Conservation (phyloP, 129 eudicot genomes). For the Helianthus tuberosus region DNA sequence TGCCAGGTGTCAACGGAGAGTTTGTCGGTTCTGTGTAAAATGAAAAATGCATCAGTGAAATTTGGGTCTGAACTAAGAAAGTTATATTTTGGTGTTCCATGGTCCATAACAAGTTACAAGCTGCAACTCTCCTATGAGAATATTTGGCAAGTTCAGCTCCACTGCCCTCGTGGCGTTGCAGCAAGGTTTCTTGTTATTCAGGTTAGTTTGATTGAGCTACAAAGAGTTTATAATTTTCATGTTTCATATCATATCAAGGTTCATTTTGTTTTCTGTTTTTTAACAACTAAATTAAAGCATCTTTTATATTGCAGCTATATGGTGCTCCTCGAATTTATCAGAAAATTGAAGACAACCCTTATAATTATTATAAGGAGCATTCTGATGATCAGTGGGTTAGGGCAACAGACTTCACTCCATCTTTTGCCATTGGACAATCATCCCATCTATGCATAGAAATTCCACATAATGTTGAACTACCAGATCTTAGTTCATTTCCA, state of each 20-base stretch:
- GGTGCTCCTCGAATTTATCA: conserved; percentile 78
- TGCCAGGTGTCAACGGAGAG: conserved; percentile 63
- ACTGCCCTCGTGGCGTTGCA: conserved; percentile 32
- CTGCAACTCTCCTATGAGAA: conserved; percentile 73
- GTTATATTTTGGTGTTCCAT: conserved; percentile 44
- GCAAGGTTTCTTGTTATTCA: conserved; percentile 60
- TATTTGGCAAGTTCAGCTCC: conserved; percentile 70
- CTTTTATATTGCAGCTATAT: conserved; percentile 40
- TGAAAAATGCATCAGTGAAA: conserved; percentile 38
- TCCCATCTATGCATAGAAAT: conserved; percentile 74
- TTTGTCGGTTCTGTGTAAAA: conserved; percentile 57
- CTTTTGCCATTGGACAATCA: conserved; percentile 69
- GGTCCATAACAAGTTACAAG: conserved; percentile 41
- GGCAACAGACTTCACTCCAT: conserved; percentile 74
- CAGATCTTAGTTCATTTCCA: conserved; percentile 56
- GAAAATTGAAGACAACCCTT: conserved; percentile 36
- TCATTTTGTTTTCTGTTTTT: too few species aligned
- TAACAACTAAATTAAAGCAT: background rate
- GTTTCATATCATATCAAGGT: too few species aligned
- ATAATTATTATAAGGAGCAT: conserved; percentile 41
- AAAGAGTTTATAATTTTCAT: background rate
- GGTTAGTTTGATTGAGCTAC: conserved; percentile 43
- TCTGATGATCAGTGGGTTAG: conserved; percentile 84
- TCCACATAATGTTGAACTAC: conserved; percentile 46
- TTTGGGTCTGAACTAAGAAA: conserved; percentile 60